phyloP scores from a whole-genome alignment of 2,329 filamentous ascomycete genomes.

The Decorospora gaudefroyi region DNA sequence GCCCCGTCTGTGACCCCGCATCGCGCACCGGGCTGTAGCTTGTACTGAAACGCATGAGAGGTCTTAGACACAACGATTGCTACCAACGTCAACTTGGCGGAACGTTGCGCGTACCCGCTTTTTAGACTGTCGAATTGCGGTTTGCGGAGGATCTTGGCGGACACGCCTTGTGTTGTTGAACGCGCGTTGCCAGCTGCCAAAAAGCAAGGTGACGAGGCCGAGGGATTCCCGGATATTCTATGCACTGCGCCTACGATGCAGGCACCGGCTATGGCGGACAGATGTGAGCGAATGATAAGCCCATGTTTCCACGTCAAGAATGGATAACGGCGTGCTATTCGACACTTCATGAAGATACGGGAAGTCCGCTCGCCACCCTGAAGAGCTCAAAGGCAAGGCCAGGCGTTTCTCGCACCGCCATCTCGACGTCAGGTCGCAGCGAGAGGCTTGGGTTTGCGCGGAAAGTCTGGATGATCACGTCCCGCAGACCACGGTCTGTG shows the following conservation, averaged over 20 bases:
- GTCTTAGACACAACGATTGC: too few relatives aligned
- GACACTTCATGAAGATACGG: constrained; percentile 42
- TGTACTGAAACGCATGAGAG: too few relatives aligned
- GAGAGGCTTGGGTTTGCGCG: constrained; percentile 53
- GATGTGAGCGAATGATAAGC: background rate
- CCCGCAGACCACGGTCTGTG: constrained; percentile 54
- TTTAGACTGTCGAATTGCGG: too few relatives aligned
- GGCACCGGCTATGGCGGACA: background rate
- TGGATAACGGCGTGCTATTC: background rate
- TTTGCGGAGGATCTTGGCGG: background rate
- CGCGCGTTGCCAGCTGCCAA: constrained; percentile 3
- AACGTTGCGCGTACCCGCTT: too few relatives aligned
- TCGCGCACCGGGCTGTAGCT: too few relatives aligned
- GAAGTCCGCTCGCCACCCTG: constrained; percentile 54
- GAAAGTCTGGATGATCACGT: constrained; percentile 55
- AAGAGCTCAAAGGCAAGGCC: constrained; percentile 56
- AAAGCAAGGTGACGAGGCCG: constrained; percentile 3
- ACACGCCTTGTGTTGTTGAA: background rate
- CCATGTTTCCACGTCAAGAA: too few relatives aligned
- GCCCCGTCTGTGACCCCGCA: too few relatives aligned
- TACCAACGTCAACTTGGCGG: too few relatives aligned
- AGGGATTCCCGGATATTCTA: background rate
- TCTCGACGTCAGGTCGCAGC: constrained; percentile 53
- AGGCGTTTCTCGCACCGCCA: constrained; percentile 52
- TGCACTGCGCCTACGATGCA: constrained; percentile 6